phyloP scores from a whole-genome alignment of 1,139 yeast genomes.

The Tardiomyces blankii region DNA sequence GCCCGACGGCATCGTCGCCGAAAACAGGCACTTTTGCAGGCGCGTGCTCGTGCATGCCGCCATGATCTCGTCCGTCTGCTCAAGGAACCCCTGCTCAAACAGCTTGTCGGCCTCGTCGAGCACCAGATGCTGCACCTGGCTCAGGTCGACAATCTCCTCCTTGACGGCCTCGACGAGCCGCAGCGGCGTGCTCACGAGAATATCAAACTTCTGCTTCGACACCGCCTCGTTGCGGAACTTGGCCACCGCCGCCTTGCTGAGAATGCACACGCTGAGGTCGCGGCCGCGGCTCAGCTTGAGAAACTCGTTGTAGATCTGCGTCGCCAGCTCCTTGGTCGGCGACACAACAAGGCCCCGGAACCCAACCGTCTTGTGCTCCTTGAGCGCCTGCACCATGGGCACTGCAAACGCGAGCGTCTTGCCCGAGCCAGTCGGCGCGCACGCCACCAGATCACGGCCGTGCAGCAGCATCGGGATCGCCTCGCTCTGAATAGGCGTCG shows the following conservation, averaged over 20 bases:
- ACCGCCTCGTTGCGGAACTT: constrained; percentile 53
- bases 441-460: constrained; percentile 64
- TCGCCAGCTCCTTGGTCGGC: constrained; percentile 88
- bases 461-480: constrained; percentile 60
- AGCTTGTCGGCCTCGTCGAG: constrained; percentile 96
- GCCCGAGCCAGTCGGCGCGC: constrained; percentile 95
- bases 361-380: constrained; percentile 28
- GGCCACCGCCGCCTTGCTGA: constrained; percentile 67
- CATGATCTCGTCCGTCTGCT: constrained; percentile 81
- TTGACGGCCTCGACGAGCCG: constrained; percentile 73
- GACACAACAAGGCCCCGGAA: constrained; percentile 72
- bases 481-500: constrained; percentile 89
- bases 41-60: constrained; percentile 47
- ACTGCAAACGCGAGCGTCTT: constrained; percentile 80
- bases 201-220: constrained; percentile 56
- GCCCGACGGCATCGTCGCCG: constrained; percentile 92
- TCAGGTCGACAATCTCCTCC: constrained; percentile 45
- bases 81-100: constrained; percentile 82
- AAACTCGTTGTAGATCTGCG: constrained; percentile 70
- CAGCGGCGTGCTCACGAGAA: constrained; percentile 79
- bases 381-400: constrained; percentile 54
- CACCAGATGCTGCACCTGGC: constrained; percentile 58
- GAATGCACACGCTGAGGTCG: constrained; percentile 50
- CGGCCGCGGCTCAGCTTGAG: constrained; percentile 36
- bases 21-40: constrained; percentile 62